Conservation (phyloP, 2,329 filamentous ascomycete species). For the Microdochium trichocladiopsis region DNA sequence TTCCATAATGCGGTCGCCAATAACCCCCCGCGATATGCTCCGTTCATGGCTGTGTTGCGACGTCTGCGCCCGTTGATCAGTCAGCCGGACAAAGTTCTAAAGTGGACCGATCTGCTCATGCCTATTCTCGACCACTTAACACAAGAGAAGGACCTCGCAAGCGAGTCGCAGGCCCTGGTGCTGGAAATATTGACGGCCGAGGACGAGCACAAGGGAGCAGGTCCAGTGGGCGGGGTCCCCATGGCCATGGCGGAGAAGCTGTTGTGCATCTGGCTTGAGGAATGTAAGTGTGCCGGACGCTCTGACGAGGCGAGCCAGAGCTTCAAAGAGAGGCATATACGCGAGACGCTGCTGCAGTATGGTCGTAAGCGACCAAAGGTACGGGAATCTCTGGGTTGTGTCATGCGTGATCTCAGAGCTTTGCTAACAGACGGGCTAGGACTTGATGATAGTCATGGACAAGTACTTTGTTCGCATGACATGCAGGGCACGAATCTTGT, state of each 20-base stretch:
- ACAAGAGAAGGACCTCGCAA: conserved; percentile 55
- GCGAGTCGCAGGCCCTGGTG: conserved; percentile 58
- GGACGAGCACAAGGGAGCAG: conserved; percentile 42
- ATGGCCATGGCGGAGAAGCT: conserved; percentile 38
- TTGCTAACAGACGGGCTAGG: conserved; percentile 30
- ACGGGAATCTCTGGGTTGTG: conserved; percentile 4
- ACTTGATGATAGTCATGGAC: conserved; percentile 60
- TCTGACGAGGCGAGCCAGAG: conserved; percentile 28
- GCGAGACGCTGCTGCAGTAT: conserved; percentile 46
- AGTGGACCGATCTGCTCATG: conserved; percentile 65
- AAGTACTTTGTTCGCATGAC: conserved; percentile 57
- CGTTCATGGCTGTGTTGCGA: conserved; percentile 64
- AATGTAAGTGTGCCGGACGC: conserved; percentile 24
- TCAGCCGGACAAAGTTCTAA: conserved; percentile 53
- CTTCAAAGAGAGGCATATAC: conserved; percentile 41
- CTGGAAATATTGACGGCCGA: conserved; percentile 59
- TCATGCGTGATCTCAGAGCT: conserved; percentile 1
- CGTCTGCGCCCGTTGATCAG: conserved; percentile 57
- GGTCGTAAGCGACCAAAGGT: conserved; percentile 65
- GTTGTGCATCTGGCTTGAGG: conserved; percentile 49
- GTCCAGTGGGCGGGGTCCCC: conserved; percentile 31
- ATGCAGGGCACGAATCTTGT: conserved; percentile 56
- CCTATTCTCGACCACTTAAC: conserved; percentile 48
- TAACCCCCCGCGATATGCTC: conserved; percentile 46
- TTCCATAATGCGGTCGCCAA: conserved; percentile 59